A percentile compares a stretch with the other conserved stretches of the same genome.
Evolutionary conservation across 345 rosid genomes (phyloP).

Genomic region (Citrus maxima): DNA sequence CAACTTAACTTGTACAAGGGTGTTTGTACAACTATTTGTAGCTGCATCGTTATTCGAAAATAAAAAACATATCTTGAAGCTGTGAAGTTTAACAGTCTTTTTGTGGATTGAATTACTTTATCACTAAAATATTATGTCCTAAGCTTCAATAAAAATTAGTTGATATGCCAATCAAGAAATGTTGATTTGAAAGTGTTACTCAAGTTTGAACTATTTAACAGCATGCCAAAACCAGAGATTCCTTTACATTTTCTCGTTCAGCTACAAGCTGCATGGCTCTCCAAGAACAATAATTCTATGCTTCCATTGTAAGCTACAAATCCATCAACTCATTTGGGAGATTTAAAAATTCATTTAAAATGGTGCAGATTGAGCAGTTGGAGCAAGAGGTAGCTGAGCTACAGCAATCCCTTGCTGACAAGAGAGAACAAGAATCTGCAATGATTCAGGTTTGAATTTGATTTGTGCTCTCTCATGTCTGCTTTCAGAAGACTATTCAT

Average conservation of each 20-base stretch:
- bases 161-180: not conserved
- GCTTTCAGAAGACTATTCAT: slow-evolving; percentile 1
- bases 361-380: slow-evolving; percentile 66
- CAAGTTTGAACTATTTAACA: not conserved
- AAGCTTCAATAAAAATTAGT: not conserved
- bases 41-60: too few relatives aligned
- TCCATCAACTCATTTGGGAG: slow-evolving; percentile 15
- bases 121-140: not conserved
- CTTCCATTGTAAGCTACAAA: slow-evolving; percentile 12
- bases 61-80: not conserved
- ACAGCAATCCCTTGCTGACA: slow-evolving; percentile 59
- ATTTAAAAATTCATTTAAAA: slow-evolving; percentile 8
- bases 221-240: not conserved
- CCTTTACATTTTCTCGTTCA: slow-evolving; percentile 7
- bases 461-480: not conserved
- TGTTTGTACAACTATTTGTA: too few relatives aligned
- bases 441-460: slow-evolving; percentile 58
- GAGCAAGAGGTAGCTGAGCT: slow-evolving; percentile 63
- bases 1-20: too few relatives aligned
- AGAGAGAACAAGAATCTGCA: slow-evolving; percentile 86
- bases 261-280: not conserved
- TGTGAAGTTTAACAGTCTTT: not conserved
- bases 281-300: not conserved
- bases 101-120: not conserved
- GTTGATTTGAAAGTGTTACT: not conserved